Evolutionary conservation across 2,329 filamentous ascomycete genomes (phyloP), one percentile per base, ranked within the genome.

Genomic region (Aspergillus fischeri): DNA sequence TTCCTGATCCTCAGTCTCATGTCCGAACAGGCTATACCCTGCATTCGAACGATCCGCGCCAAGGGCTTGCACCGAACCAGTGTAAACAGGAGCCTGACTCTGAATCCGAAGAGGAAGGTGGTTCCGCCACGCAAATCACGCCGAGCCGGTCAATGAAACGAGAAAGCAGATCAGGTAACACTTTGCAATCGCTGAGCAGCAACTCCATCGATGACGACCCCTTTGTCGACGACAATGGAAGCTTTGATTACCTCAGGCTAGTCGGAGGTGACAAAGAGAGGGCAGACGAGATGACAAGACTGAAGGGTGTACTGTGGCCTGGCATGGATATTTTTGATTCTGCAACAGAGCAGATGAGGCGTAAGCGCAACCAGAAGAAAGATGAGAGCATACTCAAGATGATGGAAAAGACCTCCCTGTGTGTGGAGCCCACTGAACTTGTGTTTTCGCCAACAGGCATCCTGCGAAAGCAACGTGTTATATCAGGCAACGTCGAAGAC

Each of bases 251-350:
- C 20, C 49, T 52, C 17, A 63, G 69, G 21, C 57, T 59, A 1
- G 51, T 52, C 21, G 70, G 68, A 21, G 54, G 53, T 24, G 67
- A 68, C n/a, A 72, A 68, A 27, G 65, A 67, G 44, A 70, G 67
- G 32, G 63, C 65, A 3, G 75, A 76, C 32, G 75, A 76, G 38
- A 71, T 75, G 35, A 65, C 70, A 51, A 73, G 74, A 60, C 65
- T 81, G 38, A 81, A 81, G 61, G 79, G 79, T 1, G 69, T 79
- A 20, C 63, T 75, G 38, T 81, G 77, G 76, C 79, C 79, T 27
- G 79, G 79, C 21, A 81, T 81, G 79, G 76, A 77, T 59, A 69
- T 81, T 29, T 81, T 81, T 60, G 79, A 81, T 64, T 78, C 79
- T 29, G 79, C 79, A 14, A 79, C 78, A 0, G 69, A 75, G 55